phyloP scores from a whole-genome alignment of 345 rosid genomes.

The Salix arbutifolia region DNA sequence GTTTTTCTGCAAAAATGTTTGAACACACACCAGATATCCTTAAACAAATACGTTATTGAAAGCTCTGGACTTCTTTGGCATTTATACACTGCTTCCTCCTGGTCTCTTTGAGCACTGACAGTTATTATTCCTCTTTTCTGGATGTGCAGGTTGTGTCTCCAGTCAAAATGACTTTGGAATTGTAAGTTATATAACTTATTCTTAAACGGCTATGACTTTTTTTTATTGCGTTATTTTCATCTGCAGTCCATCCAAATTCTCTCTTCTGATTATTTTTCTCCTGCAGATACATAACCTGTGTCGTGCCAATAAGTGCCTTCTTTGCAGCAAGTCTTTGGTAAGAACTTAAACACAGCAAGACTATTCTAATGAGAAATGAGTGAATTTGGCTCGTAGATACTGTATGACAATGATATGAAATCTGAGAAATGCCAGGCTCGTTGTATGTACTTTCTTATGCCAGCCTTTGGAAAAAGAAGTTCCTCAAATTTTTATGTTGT shows the following conservation, averaged over 20 bases:
- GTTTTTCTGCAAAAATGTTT: not conserved
- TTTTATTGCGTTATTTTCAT: not conserved
- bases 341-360: slow-evolving; percentile 22
- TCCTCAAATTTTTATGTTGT: not conserved
- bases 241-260: slow-evolving; percentile 3
- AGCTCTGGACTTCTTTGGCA: not conserved
- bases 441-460: not conserved
- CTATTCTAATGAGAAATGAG: not conserved
- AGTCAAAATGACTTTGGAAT: slow-evolving; percentile 91
- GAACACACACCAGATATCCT: too few species aligned
- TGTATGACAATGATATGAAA: not conserved
- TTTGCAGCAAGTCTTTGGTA: slow-evolving; percentile 98
- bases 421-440: not conserved
- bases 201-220: not conserved
- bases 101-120: not conserved
- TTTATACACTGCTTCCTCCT: not conserved
- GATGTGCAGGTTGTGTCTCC: slow-evolving; percentile 81
- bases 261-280: slow-evolving; percentile 16
- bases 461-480: not conserved
- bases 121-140: not conserved
- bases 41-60: not conserved
- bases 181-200: slow-evolving; percentile 43
- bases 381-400: not conserved
- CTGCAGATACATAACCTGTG: slow-evolving; percentile 86
- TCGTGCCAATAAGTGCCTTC: slow-evolving; percentile 90